Evolutionary conservation across 2,329 filamentous ascomycete species (phyloP), one percentile per base, ranked within the genome.

Genomic region (Tolypocladium album): DNA sequence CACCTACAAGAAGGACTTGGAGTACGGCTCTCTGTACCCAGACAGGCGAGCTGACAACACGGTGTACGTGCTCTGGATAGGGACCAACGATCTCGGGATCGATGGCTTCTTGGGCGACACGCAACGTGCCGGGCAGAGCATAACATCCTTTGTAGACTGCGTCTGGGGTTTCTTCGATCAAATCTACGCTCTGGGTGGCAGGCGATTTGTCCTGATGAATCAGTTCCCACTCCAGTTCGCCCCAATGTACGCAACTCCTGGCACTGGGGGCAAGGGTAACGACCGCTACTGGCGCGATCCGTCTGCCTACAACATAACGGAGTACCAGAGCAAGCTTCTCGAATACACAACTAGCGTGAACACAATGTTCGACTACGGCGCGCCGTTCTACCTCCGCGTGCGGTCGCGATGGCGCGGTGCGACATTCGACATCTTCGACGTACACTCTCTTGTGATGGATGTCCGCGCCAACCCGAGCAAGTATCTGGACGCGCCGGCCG

Each of bases 31-130:
- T 1, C 36, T 66, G 31, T 81, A 78, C 63, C 70, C 72, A 0
- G 66, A 77, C 63, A 72, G 78, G 55, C 78, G 76, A 2, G 66
- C 79, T 1, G 73, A 82, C 38, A 84, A 86, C 63, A 90, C 88
- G 0, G 84, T 90, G 2, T 92, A 91, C 67, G 80, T 84, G 1
- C 81, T 92, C 57, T 92, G 88, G 88, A 91, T 92, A 66, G 89
- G 89, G 3, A 92, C 88, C 31, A 93, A 93, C 68, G 89, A 94
- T 67, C 76, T 93, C 12, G 88, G 89, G 27, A 78, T 77, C 60
- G 72, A 78, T 58, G 87, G 81, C 11, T 88, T 92, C 68, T 70
- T 92, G 39, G 84, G 80, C 5, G 87, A 90, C 68, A 78, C 77
- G 31, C 86, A 90, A 68, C 71, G 79, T 5, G 66, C 75, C 0